Evolutionary conservation across 2,329 filamentous ascomycete genomes (phyloP).

Genomic region (Aspergillus terreus): DNA sequence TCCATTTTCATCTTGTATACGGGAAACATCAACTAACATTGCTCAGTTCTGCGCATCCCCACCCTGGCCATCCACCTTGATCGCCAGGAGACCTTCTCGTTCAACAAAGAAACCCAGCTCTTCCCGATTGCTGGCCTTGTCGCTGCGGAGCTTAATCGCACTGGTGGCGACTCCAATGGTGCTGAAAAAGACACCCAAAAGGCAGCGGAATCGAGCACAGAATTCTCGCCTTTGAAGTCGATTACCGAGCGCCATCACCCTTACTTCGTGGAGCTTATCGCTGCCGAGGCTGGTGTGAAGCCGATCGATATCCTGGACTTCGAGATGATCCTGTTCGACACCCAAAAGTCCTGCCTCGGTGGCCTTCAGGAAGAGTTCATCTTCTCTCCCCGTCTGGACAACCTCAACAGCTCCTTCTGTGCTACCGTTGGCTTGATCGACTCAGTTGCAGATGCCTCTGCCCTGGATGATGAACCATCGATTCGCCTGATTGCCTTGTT

Average conservation of each 20-base stretch:
- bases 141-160: slow-evolving; percentile 80
- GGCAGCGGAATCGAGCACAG: slow-evolving; percentile 40
- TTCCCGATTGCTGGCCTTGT: slow-evolving; percentile 90
- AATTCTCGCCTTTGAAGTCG: slow-evolving; percentile 71
- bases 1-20: not conserved
- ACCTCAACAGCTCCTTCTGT: slow-evolving; percentile 95
- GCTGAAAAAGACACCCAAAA: slow-evolving; percentile 21
- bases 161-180: slow-evolving; percentile 43
- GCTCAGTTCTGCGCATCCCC: slow-evolving; percentile 73
- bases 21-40: not conserved
- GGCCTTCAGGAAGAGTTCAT: slow-evolving; percentile 92
- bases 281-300: slow-evolving; percentile 68
- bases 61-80: slow-evolving; percentile 93
- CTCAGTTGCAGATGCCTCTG: slow-evolving; percentile 61
- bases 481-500: slow-evolving; percentile 94
- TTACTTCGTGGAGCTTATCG: slow-evolving; percentile 79
- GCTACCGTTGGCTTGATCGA: slow-evolving; percentile 79
- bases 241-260: slow-evolving; percentile 84
- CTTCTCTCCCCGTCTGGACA: slow-evolving; percentile 93
- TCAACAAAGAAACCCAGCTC: slow-evolving; percentile 95
- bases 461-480: slow-evolving; percentile 70
- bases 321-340: slow-evolving; percentile 95
- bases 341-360: slow-evolving; percentile 83
- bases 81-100: slow-evolving; percentile 77
- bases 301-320: slow-evolving; percentile 81